Evolutionary conservation across 2,329 filamentous ascomycete species (phyloP).

Genomic region (Aspergillus sp.): DNA sequence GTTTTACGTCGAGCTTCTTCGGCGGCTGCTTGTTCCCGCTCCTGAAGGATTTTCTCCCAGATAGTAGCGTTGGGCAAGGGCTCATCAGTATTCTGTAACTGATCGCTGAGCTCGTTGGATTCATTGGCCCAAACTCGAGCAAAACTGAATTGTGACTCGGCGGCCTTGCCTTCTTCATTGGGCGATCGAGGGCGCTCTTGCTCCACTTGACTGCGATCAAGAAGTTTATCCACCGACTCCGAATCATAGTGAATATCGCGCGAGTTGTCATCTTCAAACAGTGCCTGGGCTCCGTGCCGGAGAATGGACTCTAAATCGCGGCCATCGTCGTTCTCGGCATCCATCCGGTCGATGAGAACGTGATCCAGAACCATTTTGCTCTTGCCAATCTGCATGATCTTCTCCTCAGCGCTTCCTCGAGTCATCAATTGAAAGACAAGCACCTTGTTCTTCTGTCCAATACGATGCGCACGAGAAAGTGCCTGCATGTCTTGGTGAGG

Average conservation of each 20-base stretch:
- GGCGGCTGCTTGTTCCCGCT: slow-evolving; percentile 77
- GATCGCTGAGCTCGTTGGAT: slow-evolving; percentile 64
- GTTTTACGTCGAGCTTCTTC: slow-evolving; percentile 66
- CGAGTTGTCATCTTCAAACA: slow-evolving; percentile 73
- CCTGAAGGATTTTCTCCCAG: slow-evolving; percentile 86
- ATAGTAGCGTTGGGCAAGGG: slow-evolving; percentile 64
- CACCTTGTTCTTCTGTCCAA: slow-evolving; percentile 94
- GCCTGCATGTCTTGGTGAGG: slow-evolving; percentile 98
- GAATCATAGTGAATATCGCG: slow-evolving; percentile 79
- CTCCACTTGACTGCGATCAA: slow-evolving; percentile 83
- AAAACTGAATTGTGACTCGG: slow-evolving; percentile 81
- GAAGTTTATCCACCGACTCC: slow-evolving; percentile 78
- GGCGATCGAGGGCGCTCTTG: slow-evolving; percentile 56
- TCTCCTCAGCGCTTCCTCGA: slow-evolving; percentile 84
- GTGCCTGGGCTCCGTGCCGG: slow-evolving; percentile 78
- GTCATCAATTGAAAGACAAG: slow-evolving; percentile 95
- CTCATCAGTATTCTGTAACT: slow-evolving; percentile 54
- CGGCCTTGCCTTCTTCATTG: slow-evolving; percentile 54
- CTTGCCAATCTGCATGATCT: slow-evolving; percentile 91
- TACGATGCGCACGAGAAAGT: slow-evolving; percentile 88
- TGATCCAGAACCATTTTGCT: slow-evolving; percentile 97
- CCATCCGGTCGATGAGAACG: slow-evolving; percentile 89
- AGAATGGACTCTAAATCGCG: slow-evolving; percentile 85
- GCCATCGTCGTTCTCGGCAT: slow-evolving; percentile 73
- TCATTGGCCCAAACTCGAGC: slow-evolving; percentile 92